These are phyloP conservation scores for Senecio squalidus DNA, from an alignment of 140 eudicot species.

Conservation along the genomic window DNA sequence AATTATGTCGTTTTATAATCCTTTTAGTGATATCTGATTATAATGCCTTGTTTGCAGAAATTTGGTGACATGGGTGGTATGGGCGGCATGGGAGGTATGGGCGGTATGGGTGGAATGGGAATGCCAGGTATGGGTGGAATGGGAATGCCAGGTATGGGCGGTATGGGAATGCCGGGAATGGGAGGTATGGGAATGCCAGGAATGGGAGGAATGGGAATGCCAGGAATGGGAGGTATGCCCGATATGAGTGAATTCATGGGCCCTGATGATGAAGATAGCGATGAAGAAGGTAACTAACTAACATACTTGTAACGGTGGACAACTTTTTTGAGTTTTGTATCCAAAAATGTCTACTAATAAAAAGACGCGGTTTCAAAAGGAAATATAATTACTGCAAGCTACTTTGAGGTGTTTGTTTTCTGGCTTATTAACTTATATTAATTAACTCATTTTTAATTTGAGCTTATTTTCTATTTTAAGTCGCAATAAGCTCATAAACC, in stretches of 20 bases:
- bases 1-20: not conserved
- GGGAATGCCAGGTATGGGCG: constrained; percentile 44
- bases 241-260: constrained; percentile 55
- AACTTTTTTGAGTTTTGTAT: too few relatives aligned
- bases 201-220: constrained; percentile 61
- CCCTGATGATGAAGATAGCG: constrained; percentile 60
- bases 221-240: constrained; percentile 44
- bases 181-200: constrained; percentile 50
- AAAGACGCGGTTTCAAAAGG: too few relatives aligned
- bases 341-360: too few relatives aligned
- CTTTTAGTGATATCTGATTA: not conserved
- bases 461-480: too few relatives aligned
- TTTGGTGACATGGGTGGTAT: constrained; percentile 43
- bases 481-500: too few relatives aligned
- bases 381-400: too few relatives aligned
- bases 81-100: constrained; percentile 41
- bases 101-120: constrained; percentile 51
- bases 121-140: constrained; percentile 41
- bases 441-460: too few relatives aligned
- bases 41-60: constrained; percentile 31
- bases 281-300: constrained; percentile 60
- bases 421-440: too few relatives aligned
- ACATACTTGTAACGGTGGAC: not conserved
- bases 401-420: too few relatives aligned
- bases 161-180: constrained; percentile 55